These are phyloP conservation scores for Echites panduratus DNA, from an alignment of 257 asterid species.

Conservation along the genomic window DNA sequence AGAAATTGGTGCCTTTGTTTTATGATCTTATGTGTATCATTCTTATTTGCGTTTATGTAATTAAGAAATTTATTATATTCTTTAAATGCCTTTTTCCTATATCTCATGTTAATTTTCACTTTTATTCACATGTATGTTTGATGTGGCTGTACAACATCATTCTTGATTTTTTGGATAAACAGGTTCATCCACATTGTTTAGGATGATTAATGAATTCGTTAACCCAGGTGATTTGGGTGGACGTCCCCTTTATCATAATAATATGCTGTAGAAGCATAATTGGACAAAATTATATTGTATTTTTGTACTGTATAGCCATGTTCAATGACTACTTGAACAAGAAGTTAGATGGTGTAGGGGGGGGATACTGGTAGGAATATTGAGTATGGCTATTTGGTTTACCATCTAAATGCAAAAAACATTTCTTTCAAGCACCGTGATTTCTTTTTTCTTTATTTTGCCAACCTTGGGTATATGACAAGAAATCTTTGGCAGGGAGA, in stretches of 20 bases:
- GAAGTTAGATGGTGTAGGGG: not conserved
- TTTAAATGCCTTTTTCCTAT: not conserved
- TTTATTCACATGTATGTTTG: not conserved
- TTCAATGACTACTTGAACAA: not conserved
- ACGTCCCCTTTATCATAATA: not conserved
- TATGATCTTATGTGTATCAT: not conserved
- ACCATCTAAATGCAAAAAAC: not conserved
- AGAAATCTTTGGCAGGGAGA: not conserved
- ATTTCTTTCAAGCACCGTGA: not conserved
- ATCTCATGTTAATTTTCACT: not conserved
- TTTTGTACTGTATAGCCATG: not conserved
- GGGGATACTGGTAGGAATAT: not conserved
- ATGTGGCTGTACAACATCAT: not conserved
- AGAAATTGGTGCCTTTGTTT: not conserved
- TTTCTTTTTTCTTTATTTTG: not conserved
- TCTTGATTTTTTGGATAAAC: not conserved
- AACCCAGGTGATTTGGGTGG: not conserved
- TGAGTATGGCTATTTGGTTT: not conserved
- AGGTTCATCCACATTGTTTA: not conserved
- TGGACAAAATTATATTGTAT: not conserved
- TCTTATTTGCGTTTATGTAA: not conserved
- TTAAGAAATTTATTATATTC: not conserved
- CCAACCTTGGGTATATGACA: not conserved
- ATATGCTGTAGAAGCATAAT: not conserved
- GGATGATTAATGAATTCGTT: not conserved